These are phyloP conservation scores for Kluyveromyces siamensis DNA, from an alignment of 805 yeast genomes.

Conservation along the genomic window DNA sequence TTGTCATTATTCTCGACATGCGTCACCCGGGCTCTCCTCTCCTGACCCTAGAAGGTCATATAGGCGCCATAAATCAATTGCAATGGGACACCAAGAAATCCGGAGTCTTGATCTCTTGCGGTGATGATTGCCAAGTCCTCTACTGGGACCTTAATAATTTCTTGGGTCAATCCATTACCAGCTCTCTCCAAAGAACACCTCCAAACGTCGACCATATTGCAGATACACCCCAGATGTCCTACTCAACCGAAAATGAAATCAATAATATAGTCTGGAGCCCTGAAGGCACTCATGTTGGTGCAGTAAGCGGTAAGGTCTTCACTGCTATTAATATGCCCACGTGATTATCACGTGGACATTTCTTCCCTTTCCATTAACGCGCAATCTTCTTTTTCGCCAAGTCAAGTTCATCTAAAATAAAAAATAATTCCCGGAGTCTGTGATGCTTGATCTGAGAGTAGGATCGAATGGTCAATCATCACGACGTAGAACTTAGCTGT, in stretches of 20 bases:
- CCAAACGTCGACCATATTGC: conserved; percentile 9
- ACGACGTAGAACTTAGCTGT: too few relatives aligned
- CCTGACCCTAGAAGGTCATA: conserved; percentile 57
- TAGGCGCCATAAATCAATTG: conserved; percentile 59
- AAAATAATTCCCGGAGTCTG: too few relatives aligned
- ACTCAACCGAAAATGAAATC: conserved; percentile 58
- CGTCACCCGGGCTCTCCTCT: conserved; percentile 83
- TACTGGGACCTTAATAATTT: conserved; percentile 50
- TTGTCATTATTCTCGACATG: conserved; percentile 67
- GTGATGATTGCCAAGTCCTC: conserved; percentile 66
- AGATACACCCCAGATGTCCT: conserved; percentile 36
- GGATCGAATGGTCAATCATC: too few relatives aligned
- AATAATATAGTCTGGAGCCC: conserved; percentile 70
- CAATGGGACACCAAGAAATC: conserved; percentile 73
- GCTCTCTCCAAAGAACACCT: conserved; percentile 8
- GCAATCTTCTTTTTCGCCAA: not conserved
- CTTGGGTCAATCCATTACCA: conserved; percentile 9
- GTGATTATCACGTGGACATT: not conserved
- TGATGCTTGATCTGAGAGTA: too few relatives aligned
- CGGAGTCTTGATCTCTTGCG: conserved; percentile 52
- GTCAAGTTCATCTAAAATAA: not conserved
- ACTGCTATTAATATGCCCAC: conserved; percentile 1
- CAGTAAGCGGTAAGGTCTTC: conserved; percentile 26
- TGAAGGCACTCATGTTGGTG: conserved; percentile 32
- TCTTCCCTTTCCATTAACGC: not conserved